phyloP scores from a whole-genome alignment of 139 green algal genomes.

The Chlamydomonas eustigma region DNA sequence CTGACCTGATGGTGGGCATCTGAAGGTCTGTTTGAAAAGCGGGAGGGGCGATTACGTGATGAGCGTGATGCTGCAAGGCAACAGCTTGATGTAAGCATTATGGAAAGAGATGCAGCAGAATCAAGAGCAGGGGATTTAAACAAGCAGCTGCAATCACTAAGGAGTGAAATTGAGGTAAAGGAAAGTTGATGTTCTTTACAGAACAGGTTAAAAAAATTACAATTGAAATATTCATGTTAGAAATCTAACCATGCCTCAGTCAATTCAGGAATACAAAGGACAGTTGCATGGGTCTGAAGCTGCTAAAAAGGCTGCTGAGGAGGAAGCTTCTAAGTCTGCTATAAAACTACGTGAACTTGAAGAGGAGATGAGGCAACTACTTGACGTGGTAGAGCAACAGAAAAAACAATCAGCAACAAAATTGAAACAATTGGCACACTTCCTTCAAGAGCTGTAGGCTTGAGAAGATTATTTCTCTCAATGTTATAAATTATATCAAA shows the following conservation, averaged over 20 bases:
- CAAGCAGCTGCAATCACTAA: neutral
- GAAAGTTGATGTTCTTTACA: no score
- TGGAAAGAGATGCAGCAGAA: neutral
- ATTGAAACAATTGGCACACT: conserved; percentile 54
- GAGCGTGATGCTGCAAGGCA: conserved; percentile 39
- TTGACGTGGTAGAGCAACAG: conserved; percentile 56
- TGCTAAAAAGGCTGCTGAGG: neutral
- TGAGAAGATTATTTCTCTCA: conserved; percentile 1
- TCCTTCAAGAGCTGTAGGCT: conserved; percentile 36
- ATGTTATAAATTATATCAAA: no score
- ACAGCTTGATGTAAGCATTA: neutral
- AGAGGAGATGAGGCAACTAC: conserved; percentile 57
- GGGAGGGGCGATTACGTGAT: conserved; percentile 41
- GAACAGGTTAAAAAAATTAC: no score
- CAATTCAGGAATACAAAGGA: neutral
- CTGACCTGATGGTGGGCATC: neutral
- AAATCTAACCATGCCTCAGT: neutral
- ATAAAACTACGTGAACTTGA: conserved; percentile 53
- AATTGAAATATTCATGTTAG: no score
- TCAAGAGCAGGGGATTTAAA: neutral
- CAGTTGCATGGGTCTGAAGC: neutral
- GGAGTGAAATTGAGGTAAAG: neutral
- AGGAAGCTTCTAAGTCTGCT: neutral
- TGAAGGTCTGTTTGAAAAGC: conserved; percentile 47
- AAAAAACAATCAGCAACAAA: conserved; percentile 52